These are phyloP conservation scores for Colletotrichum truncatum DNA, from an alignment of 2,329 filamentous ascomycete species.

Conservation along the genomic window DNA sequence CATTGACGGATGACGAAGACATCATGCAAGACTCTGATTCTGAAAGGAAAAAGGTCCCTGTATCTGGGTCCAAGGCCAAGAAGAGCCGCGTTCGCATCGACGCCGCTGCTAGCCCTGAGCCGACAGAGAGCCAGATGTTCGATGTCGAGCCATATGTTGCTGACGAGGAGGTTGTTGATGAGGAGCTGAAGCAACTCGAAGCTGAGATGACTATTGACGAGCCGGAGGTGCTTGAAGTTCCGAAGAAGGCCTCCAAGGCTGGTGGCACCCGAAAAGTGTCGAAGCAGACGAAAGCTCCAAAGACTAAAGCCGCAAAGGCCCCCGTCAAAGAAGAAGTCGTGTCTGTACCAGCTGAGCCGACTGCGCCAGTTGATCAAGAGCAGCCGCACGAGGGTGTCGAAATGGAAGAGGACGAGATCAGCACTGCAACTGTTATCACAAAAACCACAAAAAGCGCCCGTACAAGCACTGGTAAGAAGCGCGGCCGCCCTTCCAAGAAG, in stretches of 20 bases:
- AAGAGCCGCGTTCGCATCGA: constrained; percentile 39
- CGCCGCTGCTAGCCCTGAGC: constrained; percentile 38
- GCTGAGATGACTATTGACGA: constrained; percentile 51
- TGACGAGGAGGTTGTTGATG: constrained; percentile 59
- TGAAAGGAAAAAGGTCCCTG: constrained; percentile 47
- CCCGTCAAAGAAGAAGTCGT: constrained; percentile 33
- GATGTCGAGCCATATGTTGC: constrained; percentile 55
- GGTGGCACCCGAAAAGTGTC: constrained; percentile 58
- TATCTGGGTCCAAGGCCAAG: constrained; percentile 40
- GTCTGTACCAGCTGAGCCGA: constrained; percentile 20
- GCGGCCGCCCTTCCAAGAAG: constrained; percentile 41
- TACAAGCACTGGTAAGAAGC: constrained; percentile 37
- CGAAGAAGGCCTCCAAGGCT: constrained; percentile 65
- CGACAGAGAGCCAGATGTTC: constrained; percentile 58
- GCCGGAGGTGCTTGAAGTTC: constrained; percentile 50
- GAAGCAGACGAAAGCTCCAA: constrained; percentile 59
- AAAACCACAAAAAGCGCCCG: constrained; percentile 40
- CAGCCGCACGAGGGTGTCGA: constrained; percentile 20
- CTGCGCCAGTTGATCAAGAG: background rate
- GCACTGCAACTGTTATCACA: constrained; percentile 53
- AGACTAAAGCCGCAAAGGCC: constrained; percentile 45
- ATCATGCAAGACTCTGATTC: constrained; percentile 56
- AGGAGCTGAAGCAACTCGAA: constrained; percentile 59
- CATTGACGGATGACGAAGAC: constrained; percentile 62
- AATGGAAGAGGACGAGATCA: constrained; percentile 47